Evolutionary conservation across 2,329 filamentous ascomycete species (phyloP).

Genomic region (Aspergillus arachidicola): DNA sequence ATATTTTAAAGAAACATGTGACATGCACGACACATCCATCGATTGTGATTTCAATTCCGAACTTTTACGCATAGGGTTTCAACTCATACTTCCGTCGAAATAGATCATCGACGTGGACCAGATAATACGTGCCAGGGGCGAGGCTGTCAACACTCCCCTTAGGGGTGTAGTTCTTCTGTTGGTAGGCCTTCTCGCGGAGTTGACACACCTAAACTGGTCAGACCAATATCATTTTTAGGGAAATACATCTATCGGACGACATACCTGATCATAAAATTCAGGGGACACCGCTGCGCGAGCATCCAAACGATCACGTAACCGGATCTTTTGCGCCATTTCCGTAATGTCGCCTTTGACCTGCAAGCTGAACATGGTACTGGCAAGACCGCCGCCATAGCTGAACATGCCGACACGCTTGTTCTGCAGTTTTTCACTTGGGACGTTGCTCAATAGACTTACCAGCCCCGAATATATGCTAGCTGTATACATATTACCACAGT

Average conservation of each 20-base stretch:
- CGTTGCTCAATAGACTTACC: constrained; percentile 63
- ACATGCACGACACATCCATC: no score
- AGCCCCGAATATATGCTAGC: constrained; percentile 62
- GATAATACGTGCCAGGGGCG: constrained; percentile 71
- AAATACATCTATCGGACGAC: constrained; percentile 24
- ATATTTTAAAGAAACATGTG: no score
- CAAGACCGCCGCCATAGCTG: constrained; percentile 78
- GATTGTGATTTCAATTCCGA: neutral
- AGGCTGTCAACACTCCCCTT: constrained; percentile 69
- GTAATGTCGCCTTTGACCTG: constrained; percentile 69
- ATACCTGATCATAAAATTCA: constrained; percentile 72
- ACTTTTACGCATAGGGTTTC: constrained; percentile 55
- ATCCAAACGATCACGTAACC: constrained; percentile 70
- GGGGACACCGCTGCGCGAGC: constrained; percentile 68
- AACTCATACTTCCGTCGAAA: constrained; percentile 78
- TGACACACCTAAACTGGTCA: constrained; percentile 66
- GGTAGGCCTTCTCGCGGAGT: constrained; percentile 78
- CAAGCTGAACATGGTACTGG: constrained; percentile 71
- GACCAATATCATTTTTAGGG: neutral
- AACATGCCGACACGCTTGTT: constrained; percentile 76
- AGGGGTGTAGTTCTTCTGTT: constrained; percentile 77
- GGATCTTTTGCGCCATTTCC: constrained; percentile 66
- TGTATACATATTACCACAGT: constrained; percentile 69
- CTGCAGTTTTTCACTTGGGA: constrained; percentile 64
- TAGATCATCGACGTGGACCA: constrained; percentile 80